Evolutionary conservation across 108 stramenopile genomes (phyloP).

Genomic region (Ochromonas danica): DNA sequence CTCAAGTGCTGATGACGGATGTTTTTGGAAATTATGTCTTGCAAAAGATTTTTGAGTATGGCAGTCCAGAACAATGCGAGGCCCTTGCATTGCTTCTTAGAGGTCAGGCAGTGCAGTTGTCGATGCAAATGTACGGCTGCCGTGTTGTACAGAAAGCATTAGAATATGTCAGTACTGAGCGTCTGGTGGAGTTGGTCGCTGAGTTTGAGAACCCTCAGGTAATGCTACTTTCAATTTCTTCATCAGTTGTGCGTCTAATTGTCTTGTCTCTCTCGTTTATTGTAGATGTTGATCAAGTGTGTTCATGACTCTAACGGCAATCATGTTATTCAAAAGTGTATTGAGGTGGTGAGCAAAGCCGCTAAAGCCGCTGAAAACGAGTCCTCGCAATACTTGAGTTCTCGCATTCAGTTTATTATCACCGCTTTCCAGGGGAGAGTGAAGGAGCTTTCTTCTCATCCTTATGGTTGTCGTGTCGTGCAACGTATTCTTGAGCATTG

Average conservation of each 20-base stretch:
- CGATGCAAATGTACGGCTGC: slow-evolving; percentile 89
- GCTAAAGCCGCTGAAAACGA: slow-evolving; percentile 56
- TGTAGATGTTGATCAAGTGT: slow-evolving; percentile 60
- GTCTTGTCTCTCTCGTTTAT: neutral
- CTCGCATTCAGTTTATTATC: slow-evolving; percentile 86
- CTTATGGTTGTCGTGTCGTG: slow-evolving; percentile 91
- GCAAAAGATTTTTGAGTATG: slow-evolving; percentile 54
- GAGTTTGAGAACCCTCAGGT: slow-evolving; percentile 78
- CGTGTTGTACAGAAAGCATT: slow-evolving; percentile 90
- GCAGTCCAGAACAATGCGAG: slow-evolving; percentile 26
- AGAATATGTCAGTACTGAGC: slow-evolving; percentile 70
- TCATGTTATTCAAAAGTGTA: slow-evolving; percentile 94
- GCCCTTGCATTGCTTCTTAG: slow-evolving; percentile 30
- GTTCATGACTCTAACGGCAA: slow-evolving; percentile 96
- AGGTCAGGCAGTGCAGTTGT: slow-evolving; percentile 76
- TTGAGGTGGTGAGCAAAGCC: slow-evolving; percentile 73
- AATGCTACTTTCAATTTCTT: neutral
- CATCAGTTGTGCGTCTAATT: neutral
- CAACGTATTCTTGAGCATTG: slow-evolving; percentile 93
- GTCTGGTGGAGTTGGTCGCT: slow-evolving; percentile 67
- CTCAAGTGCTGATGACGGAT: slow-evolving; percentile 62
- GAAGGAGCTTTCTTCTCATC: slow-evolving; percentile 78
- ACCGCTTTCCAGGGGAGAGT: slow-evolving; percentile 78
- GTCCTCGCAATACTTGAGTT: slow-evolving; percentile 29
- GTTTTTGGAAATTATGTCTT: slow-evolving; percentile 65